Evolutionary conservation across 169 alveolate species (phyloP).

Genomic region (Eimeria necatrix): DNA sequence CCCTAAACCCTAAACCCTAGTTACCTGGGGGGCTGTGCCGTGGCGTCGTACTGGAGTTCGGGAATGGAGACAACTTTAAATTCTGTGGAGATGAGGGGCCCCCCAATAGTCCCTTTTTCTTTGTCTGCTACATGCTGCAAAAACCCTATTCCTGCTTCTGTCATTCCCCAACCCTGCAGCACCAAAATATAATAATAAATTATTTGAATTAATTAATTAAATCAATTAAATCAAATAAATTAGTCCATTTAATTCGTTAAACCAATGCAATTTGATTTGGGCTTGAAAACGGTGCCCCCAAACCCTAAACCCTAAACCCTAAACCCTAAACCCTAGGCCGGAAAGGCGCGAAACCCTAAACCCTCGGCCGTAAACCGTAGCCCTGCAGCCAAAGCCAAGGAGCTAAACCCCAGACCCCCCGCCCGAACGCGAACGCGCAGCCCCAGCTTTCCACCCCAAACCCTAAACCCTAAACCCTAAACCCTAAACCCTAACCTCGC

Average conservation of each 20-base stretch:
- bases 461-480: no score
- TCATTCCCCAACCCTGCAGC: slow-evolving; percentile 87
- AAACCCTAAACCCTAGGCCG: background rate
- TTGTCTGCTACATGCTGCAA: slow-evolving; percentile 78
- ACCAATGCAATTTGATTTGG: no score
- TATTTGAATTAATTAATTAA: no score
- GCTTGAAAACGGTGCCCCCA: no score
- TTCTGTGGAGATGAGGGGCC: slow-evolving; percentile 89
- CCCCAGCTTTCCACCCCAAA: no score
- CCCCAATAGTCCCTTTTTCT: slow-evolving; percentile 90
- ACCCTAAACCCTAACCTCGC: slow-evolving; percentile 48
- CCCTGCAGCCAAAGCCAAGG: no score
- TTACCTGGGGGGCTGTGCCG: slow-evolving; percentile 83
- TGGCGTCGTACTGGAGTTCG: slow-evolving; percentile 87
- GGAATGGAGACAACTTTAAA: slow-evolving; percentile 89
- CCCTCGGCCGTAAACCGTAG: no score
- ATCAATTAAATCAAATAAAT: background rate
- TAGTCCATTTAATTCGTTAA: background rate
- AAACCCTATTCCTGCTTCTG: slow-evolving; percentile 90
- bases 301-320: background rate
- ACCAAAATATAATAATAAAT: no score
- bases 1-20: slow-evolving; percentile 28
- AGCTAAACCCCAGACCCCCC: no score
- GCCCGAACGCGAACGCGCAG: no score
- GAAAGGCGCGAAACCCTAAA: no score